Evolutionary conservation across 129 eudicot genomes (phyloP).

Genomic region (Erigeron canadensis): DNA sequence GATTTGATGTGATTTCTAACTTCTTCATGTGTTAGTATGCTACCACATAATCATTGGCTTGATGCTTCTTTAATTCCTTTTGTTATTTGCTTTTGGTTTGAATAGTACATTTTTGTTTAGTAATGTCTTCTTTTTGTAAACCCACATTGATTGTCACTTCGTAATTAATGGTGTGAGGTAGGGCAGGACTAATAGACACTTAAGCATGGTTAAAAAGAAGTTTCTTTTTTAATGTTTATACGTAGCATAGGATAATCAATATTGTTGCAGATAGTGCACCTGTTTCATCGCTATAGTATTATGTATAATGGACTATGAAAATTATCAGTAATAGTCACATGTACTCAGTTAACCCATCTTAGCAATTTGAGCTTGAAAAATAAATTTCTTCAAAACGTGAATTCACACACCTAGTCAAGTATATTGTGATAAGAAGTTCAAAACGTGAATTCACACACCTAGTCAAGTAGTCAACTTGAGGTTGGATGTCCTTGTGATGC

Average conservation of each 20-base stretch:
- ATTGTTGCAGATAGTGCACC: no score
- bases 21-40: constrained; percentile 1
- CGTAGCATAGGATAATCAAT: background rate
- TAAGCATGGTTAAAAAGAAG: constrained; percentile 2
- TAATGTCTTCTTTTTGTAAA: background rate
- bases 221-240: background rate
- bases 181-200: background rate
- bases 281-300: no score
- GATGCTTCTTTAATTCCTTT: background rate
- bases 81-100: background rate
- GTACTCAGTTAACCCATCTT: no score
- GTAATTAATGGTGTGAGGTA: constrained; percentile 14
- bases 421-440: background rate
- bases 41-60: background rate
- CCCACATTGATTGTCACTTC: background rate
- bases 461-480: background rate
- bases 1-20: background rate
- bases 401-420: background rate
- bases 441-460: background rate
- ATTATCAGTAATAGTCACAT: no score
- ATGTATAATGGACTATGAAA: no score
- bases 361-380: no score
- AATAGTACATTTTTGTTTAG: background rate
- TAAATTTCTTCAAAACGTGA: no score
- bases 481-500: background rate